A percentile compares a stretch with the other conserved stretches of the same genome.
Conservation (phyloP, 2,329 filamentous ascomycete genomes). For the Leptographium wingfieldii region DNA sequence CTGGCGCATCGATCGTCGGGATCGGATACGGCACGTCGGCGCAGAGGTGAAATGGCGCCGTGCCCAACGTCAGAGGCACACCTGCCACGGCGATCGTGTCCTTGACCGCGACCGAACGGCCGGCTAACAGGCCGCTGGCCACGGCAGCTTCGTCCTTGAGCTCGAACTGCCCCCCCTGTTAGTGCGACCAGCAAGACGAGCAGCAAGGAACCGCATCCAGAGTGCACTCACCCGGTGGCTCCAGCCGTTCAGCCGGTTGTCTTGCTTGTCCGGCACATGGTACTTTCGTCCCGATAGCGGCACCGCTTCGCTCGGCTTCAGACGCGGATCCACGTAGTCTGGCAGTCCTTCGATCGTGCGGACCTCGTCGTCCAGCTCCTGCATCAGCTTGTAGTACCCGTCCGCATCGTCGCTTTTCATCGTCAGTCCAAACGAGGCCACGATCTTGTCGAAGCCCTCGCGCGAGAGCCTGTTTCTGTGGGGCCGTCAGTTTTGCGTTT, state of each 20-base stretch:
- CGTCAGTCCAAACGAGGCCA: constrained; percentile 7
- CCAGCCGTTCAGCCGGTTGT: constrained; percentile 23
- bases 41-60: constrained; percentile 26
- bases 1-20: constrained; percentile 40
- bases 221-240: constrained; percentile 13
- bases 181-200: not conserved
- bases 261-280: constrained; percentile 11
- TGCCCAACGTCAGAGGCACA: constrained; percentile 40
- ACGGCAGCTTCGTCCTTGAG: constrained; percentile 11
- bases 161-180: constrained; percentile 12
- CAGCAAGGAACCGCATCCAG: no score
- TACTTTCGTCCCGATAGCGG: constrained; percentile 11
- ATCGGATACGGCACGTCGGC: constrained; percentile 47
- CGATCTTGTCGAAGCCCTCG: constrained; percentile 8
- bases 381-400: constrained; percentile 17
- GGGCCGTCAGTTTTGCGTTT: not conserved
- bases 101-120: constrained; percentile 61
- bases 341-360: constrained; percentile 13
- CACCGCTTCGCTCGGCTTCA: constrained; percentile 10
- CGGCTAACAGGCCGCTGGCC: constrained; percentile 45
- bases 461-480: constrained; percentile 1
- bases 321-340: constrained; percentile 16
- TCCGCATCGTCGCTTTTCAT: constrained; percentile 15
- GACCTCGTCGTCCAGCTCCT: constrained; percentile 17
- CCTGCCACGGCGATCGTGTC: constrained; percentile 64